Evolutionary conservation across 805 yeast species (phyloP), one percentile per base, ranked within the genome.

Genomic region (Candida qinlingensis): DNA sequence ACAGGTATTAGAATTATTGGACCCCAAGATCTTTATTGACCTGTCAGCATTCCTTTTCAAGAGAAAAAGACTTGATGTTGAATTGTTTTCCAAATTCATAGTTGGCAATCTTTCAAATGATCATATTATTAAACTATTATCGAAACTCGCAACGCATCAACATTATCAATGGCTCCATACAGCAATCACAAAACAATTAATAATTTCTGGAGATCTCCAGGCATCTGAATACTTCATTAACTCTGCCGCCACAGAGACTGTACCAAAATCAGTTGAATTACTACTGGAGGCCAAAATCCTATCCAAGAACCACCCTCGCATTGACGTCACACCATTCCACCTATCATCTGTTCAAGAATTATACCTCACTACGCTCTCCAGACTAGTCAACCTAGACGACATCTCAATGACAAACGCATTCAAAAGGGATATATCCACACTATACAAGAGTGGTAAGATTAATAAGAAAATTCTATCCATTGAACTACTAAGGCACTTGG

Each of bases 401-500:
- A 36, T 51, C 4, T 33, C 44, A 10, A 38, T 51, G 40, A 48
- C 48, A 6, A 12, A 41, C 19, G 40, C 33, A 2, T 39, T 48
- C 39, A 48, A 41, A 31, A 48, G 34, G 35, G 33, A 13, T 4
- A 11, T 50, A 5, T 33, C 41, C 7, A 29, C 7, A 11, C 13
- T 47, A 10, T 41, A 37, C 25, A 50, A 34, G 28, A 44, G 48
- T 38, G 38, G 45, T 2, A 29, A 44, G 12, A 43, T 47, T 13
- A 43, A 50, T 25, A 41, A 49, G 12, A 42, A 41, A 28, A 6
- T 42, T 6, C 27, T 51, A 9, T 42, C 55, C 5, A 37, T 25
- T 6, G 39, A 47, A n/a, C n/a, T 52, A 5, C 38, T 52, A 25
- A 37, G 44, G 4, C 48, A 47, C 10, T 41, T 48, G 3, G 46